phyloP scores from a whole-genome alignment of 257 asterid species.

The Nicotiana otophora region DNA sequence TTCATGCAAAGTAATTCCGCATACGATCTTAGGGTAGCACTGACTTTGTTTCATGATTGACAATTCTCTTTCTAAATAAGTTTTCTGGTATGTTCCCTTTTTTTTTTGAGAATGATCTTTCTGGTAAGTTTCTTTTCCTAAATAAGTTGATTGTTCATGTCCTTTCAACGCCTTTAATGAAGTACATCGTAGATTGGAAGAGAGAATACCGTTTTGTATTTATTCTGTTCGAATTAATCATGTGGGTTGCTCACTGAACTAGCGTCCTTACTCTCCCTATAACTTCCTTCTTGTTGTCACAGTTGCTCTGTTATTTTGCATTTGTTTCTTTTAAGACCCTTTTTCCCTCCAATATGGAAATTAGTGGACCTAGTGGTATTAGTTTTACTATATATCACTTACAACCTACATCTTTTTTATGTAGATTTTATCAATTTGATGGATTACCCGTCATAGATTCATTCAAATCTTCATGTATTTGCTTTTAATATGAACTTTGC shows the following conservation, averaged over 20 bases:
- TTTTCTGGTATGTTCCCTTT: not conserved
- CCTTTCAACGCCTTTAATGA: not conserved
- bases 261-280: not conserved
- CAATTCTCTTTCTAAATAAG: not conserved
- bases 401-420: not conserved
- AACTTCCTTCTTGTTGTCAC: not conserved
- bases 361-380: not conserved
- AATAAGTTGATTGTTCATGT: not conserved
- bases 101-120: no score
- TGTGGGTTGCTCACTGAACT: not conserved
- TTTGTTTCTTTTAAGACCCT: not conserved
- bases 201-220: not conserved
- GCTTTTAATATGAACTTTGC: constrained; percentile 21
- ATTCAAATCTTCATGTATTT: not conserved
- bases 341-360: not conserved
- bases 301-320: not conserved
- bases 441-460: not conserved
- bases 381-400: not conserved
- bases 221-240: not conserved
- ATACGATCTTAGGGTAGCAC: not conserved
- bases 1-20: not conserved
- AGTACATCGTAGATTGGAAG: not conserved
- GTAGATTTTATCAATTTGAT: not conserved
- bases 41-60: not conserved
- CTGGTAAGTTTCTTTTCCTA: not conserved